Conservation (phyloP, 495 filamentous ascomycete genomes). For the Hypoxylon fragiforme region DNA sequence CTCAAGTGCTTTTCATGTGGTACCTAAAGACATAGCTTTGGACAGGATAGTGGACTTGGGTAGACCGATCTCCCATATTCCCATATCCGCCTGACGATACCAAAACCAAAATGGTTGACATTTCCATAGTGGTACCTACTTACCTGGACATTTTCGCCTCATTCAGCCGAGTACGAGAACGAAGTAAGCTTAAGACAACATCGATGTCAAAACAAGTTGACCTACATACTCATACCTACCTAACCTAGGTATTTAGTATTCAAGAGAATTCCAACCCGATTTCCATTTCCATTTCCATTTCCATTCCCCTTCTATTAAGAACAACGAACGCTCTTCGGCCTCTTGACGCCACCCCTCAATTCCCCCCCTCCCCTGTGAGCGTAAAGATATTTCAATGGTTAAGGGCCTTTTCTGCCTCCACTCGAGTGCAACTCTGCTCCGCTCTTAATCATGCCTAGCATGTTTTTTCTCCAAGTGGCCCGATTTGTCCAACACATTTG, state of each 20-base stretch:
- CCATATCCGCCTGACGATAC: neutral
- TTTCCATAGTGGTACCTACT: too few species aligned
- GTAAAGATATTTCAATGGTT: constrained; percentile 25
- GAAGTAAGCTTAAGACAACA: too few species aligned
- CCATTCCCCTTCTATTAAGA: constrained; percentile 4
- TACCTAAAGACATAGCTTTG: constrained; percentile 3
- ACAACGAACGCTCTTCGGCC: constrained; percentile 15
- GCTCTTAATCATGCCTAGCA: constrained; percentile 33
- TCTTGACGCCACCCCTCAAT: constrained; percentile 14
- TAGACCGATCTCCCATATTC: neutral
- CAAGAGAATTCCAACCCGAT: too few species aligned
- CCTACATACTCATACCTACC: too few species aligned
- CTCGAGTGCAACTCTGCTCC: constrained; percentile 23
- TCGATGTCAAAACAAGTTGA: too few species aligned
- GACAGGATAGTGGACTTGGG: neutral
- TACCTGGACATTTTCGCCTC: neutral
- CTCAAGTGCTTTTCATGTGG: constrained; percentile 21
- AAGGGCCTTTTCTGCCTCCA: constrained; percentile 28
- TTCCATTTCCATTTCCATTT: too few species aligned
- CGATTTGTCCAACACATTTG: constrained; percentile 37
- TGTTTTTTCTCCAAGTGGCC: constrained; percentile 36
- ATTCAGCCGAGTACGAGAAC: neutral
- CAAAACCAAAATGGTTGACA: too few species aligned
- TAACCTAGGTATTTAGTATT: too few species aligned
- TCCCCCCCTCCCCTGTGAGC: constrained; percentile 9